A percentile compares a stretch with the other conserved stretches of the same genome.
These are phyloP conservation scores for Pseudogymnoascus sp. DNA, from an alignment of 2,329 filamentous ascomycete species.

Conservation along the genomic window DNA sequence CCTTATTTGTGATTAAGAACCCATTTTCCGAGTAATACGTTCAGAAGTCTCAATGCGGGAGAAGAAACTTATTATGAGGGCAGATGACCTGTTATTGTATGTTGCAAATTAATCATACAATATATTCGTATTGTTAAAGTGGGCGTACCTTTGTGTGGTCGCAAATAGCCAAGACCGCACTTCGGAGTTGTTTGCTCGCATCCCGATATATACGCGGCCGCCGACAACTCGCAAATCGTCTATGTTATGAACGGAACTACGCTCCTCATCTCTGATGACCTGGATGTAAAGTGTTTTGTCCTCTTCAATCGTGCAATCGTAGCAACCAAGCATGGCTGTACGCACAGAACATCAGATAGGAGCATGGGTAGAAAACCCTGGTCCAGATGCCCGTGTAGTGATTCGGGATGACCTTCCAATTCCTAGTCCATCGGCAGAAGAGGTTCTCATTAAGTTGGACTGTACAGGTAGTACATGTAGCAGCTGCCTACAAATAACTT, in stretches of 20 bases:
- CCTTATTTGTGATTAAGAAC: neutral
- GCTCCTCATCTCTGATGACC: neutral
- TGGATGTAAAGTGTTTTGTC: neutral
- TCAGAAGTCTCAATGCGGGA: neutral
- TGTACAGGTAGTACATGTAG: neutral
- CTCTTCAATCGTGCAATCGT: neutral
- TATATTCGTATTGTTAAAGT: neutral
- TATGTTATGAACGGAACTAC: neutral
- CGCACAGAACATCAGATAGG: neutral
- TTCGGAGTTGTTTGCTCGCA: neutral
- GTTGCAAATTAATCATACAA: neutral
- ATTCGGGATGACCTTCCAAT: conserved; percentile 6
- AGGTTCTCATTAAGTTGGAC: neutral
- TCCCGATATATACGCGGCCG: neutral
- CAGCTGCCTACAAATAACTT: neutral
- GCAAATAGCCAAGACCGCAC: neutral
- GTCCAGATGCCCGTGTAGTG: neutral
- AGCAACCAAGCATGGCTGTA: neutral
- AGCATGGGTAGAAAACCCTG: conserved; percentile 6
- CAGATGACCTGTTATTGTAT: neutral
- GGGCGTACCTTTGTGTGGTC: neutral
- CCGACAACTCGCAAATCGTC: neutral
- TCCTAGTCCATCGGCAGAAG: neutral
- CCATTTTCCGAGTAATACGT: neutral
- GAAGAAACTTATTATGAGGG: neutral